Evolutionary conservation across 2,329 filamentous ascomycete species (phyloP).

Genomic region (Aspergillus oerlinghausenensis): DNA sequence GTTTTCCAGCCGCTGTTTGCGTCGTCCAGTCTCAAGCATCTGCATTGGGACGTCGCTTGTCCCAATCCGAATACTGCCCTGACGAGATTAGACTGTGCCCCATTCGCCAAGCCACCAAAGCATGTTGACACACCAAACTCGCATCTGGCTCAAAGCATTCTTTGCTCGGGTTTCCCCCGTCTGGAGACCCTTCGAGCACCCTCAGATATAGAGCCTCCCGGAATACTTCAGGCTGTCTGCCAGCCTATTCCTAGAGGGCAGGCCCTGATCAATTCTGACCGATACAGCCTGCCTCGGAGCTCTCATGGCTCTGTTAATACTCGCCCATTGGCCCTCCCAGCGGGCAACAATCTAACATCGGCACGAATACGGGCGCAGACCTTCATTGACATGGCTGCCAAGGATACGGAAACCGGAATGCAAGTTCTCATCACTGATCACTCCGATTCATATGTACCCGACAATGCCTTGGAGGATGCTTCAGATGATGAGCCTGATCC

Average conservation of each 20-base stretch:
- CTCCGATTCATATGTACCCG: conserved; percentile 35
- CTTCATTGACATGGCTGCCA: conserved; percentile 41
- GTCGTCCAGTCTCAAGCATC: conserved; percentile 45
- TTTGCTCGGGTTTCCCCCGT: conserved; percentile 39
- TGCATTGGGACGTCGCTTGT: conserved; percentile 54
- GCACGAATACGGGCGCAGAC: conserved; percentile 43
- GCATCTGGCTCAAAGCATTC: conserved; percentile 42
- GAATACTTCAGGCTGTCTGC: conserved; percentile 41
- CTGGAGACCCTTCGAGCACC: conserved; percentile 40
- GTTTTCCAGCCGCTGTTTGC: conserved; percentile 47
- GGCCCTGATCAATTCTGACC: conserved; percentile 37
- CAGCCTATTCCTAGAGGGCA: conserved; percentile 35
- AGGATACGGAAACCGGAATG: conserved; percentile 38
- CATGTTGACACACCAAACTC: conserved; percentile 36
- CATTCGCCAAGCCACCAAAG: conserved; percentile 32
- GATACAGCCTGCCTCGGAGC: conserved; percentile 39
- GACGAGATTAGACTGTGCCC: conserved; percentile 33
- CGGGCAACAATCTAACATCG: conserved; percentile 41
- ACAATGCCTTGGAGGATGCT: conserved; percentile 25
- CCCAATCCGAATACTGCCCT: conserved; percentile 34
- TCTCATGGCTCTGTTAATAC: conserved; percentile 40
- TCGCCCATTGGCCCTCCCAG: conserved; percentile 37
- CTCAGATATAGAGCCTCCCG: conserved; percentile 41
- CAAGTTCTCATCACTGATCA: conserved; percentile 39
- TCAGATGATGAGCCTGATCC: conserved; percentile 30